Base-by-base conservation (phyloP, 192 early-diverging fungal genomes). In the Podila clonocystis region DNA sequence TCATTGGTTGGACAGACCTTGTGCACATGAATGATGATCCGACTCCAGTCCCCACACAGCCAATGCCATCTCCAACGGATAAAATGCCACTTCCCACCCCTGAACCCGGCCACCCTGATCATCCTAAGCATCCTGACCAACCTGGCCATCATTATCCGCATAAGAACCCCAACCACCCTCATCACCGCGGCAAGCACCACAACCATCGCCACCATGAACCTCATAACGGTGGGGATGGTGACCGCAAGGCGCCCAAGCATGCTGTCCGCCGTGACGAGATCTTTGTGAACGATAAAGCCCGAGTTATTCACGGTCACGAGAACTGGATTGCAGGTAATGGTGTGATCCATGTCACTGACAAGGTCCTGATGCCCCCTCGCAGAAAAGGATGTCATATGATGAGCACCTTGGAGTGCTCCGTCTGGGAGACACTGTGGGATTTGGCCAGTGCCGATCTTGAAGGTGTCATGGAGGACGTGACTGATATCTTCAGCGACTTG, bases 301-400 rank as follows among this genome's bases (percentile, higher is more conserved):
- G 26, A 8, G 50, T 78, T 1, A 0, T 73, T 1, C 26, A 66
- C 1, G 75, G 72, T 45, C 22, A 68, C 26, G 82, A 80, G 36
- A 84, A 88, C 67, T 72, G 84, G 33, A 55, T 67, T 26, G 88
- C 84, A 5, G 85, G 83, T 31, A 79, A 83, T 26, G 84, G 83
- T 8, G 76, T 72, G 22, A 76, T 89, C n/a, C 86, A 89, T 64
- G 84, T 87, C 0, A 63, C 84, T 0, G 76, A 85, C 33, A 69
- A 71, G 28, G 68, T 89, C 4, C 60, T 89, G 49, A 66, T 64
- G 41, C 85, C 84, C 36, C 86, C 88, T 38, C 67, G 75, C 15
- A 61, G 64, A 31, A 59, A 77, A 20, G 75, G 68, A 2, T 77
- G 75, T 15, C 58, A 67, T 45, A 55, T 62, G 26, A 77, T 77